Evolutionary conservation across 768 basidiomycete genomes (phyloP).

Genomic region (Tricholomella constricta): DNA sequence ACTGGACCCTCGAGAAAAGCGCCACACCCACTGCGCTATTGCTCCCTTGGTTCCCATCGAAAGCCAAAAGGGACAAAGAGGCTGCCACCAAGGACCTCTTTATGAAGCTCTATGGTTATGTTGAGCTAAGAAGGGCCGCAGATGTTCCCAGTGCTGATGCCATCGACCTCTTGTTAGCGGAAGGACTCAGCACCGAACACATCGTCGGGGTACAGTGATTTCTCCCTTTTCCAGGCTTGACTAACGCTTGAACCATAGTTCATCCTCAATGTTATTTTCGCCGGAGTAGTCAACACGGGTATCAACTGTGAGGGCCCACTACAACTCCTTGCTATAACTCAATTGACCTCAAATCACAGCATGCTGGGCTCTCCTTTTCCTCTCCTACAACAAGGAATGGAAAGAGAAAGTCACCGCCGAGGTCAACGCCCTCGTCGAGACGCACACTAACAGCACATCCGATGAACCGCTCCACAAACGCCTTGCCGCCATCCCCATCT

Average conservation of each 20-base stretch:
- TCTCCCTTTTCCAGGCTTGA: no score
- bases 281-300: constrained; percentile 36
- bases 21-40: constrained; percentile 27
- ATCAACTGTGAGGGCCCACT: constrained; percentile 29
- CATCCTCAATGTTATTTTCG: constrained; percentile 35
- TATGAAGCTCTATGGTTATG: constrained; percentile 9
- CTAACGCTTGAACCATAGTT: constrained; percentile 18
- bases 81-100: constrained; percentile 16
- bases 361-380: constrained; percentile 37
- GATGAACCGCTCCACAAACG: constrained; percentile 33
- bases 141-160: constrained; percentile 14
- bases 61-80: constrained; percentile 14
- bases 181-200: constrained; percentile 13
- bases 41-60: constrained; percentile 24
- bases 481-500: constrained; percentile 35
- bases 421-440: constrained; percentile 27
- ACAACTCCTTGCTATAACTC: not conserved
- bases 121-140: constrained; percentile 15
- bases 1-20: constrained; percentile 30
- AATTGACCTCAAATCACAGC: constrained; percentile 18
- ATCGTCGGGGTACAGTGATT: constrained; percentile 30
- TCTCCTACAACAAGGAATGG: constrained; percentile 35
- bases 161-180: constrained; percentile 17
- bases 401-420: constrained; percentile 30
- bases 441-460: constrained; percentile 25